A percentile compares a stretch with the other conserved stretches of the same genome.
These are phyloP conservation scores for Posidonia oceanica DNA, from an alignment of 116 monocot genomes.

Conservation along the genomic window DNA sequence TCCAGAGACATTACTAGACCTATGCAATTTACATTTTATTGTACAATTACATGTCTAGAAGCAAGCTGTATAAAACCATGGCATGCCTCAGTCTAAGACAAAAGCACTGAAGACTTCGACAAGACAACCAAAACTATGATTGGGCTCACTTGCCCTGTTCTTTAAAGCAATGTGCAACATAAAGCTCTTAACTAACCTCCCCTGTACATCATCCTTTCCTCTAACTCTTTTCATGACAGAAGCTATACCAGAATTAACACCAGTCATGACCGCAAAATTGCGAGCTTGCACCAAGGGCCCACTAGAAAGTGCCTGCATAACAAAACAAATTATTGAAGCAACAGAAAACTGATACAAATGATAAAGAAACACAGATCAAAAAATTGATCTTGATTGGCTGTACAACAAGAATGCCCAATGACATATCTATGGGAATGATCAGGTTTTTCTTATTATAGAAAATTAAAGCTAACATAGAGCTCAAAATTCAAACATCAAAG, in stretches of 20 bases:
- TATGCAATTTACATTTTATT: too few species aligned
- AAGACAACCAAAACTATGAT: too few species aligned
- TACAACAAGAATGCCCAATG: neutral
- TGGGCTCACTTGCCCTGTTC: too few species aligned
- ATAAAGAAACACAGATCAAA: neutral
- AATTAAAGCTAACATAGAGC: neutral
- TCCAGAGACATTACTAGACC: too few species aligned
- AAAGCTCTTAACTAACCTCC: neutral
- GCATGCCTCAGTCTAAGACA: too few species aligned
- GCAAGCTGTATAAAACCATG: too few species aligned
- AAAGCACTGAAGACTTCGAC: too few species aligned
- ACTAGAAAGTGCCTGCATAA: constrained; percentile 45
- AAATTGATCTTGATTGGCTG: neutral
- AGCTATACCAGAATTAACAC: constrained; percentile 61
- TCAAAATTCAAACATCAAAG: neutral
- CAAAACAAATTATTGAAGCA: neutral
- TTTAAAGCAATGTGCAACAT: too few species aligned
- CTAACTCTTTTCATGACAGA: constrained; percentile 64
- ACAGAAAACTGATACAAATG: neutral
- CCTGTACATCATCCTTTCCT: constrained; percentile 33
- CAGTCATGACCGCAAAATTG: constrained; percentile 86
- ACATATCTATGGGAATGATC: neutral
- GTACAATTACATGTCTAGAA: too few species aligned
- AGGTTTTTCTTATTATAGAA: neutral
- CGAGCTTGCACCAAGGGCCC: constrained; percentile 67